phyloP scores from a whole-genome alignment of 306 rosid species.

The Rubus parviflorus region DNA sequence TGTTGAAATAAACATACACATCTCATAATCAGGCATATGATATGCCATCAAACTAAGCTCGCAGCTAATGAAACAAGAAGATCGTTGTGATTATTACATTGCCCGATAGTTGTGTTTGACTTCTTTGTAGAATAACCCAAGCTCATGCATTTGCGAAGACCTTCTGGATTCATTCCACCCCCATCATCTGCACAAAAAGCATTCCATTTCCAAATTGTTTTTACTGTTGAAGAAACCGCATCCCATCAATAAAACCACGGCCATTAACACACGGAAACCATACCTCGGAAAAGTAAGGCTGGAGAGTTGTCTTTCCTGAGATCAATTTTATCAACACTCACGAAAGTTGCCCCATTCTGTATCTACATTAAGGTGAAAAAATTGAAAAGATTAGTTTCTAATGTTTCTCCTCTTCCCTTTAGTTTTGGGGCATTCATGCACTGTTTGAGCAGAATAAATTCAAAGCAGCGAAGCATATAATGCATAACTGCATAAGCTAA shows the following conservation, averaged over 20 bases:
- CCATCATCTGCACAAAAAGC: slow-evolving; percentile 78
- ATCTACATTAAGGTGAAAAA: slow-evolving; percentile 41
- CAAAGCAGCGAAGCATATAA: slow-evolving; percentile 16
- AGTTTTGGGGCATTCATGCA: not conserved
- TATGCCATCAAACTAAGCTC: not conserved
- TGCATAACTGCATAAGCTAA: not conserved
- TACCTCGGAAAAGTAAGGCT: slow-evolving; percentile 77
- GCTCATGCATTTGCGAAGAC: slow-evolving; percentile 91
- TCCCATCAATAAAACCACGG: slow-evolving; percentile 12
- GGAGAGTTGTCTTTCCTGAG: slow-evolving; percentile 82
- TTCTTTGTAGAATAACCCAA: slow-evolving; percentile 95
- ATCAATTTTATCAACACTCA: slow-evolving; percentile 75
- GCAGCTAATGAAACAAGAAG: slow-evolving; percentile 21
- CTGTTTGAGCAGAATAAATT: not conserved
- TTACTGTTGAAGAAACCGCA: slow-evolving; percentile 21
- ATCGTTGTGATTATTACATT: slow-evolving; percentile 51
- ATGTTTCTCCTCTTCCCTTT: not conserved
- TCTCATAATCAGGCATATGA: slow-evolving; percentile 1
- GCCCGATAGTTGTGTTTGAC: slow-evolving; percentile 88
- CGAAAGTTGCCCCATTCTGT: slow-evolving; percentile 82
- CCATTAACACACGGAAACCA: slow-evolving; percentile 23
- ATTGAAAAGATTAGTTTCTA: no score
- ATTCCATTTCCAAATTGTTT: not conserved
- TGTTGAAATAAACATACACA: not conserved
- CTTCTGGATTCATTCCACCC: slow-evolving; percentile 84